Evolutionary conservation across 164 flowering plant species (phyloP).

Genomic region (Vitis amurensis): DNA sequence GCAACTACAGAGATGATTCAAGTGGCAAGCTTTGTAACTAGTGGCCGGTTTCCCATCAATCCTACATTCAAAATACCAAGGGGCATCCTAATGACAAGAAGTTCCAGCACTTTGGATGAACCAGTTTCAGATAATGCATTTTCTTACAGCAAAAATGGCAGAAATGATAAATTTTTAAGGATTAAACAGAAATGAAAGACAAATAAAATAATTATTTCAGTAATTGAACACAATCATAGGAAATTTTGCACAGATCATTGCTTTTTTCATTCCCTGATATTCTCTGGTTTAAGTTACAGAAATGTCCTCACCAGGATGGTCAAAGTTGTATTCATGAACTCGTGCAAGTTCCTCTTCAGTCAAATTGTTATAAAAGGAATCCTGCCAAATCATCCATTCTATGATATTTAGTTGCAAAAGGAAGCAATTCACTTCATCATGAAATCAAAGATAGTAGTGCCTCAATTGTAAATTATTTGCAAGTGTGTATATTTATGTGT

Average conservation of each 20-base stretch:
- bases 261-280: background rate
- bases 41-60: background rate
- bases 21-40: too few species aligned
- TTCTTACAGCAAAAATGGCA: background rate
- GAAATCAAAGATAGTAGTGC: background rate
- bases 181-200: background rate
- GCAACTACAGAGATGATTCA: background rate
- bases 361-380: slow-evolving; percentile 88
- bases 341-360: slow-evolving; percentile 66
- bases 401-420: background rate
- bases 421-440: too few species aligned
- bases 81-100: background rate
- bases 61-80: background rate
- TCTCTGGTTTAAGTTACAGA: background rate
- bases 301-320: slow-evolving; percentile 75
- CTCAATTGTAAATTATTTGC: background rate
- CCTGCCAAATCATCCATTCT: slow-evolving; percentile 50
- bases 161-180: background rate
- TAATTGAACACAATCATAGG: background rate
- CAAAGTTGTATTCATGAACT: slow-evolving; percentile 94
- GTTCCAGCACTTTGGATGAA: background rate
- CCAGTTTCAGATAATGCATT: background rate
- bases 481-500: too few species aligned
- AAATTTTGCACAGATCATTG: background rate
- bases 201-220: background rate